These are phyloP conservation scores for Sideroxylon spinosum DNA, from an alignment of 179 eudicot genomes.

Conservation along the genomic window DNA sequence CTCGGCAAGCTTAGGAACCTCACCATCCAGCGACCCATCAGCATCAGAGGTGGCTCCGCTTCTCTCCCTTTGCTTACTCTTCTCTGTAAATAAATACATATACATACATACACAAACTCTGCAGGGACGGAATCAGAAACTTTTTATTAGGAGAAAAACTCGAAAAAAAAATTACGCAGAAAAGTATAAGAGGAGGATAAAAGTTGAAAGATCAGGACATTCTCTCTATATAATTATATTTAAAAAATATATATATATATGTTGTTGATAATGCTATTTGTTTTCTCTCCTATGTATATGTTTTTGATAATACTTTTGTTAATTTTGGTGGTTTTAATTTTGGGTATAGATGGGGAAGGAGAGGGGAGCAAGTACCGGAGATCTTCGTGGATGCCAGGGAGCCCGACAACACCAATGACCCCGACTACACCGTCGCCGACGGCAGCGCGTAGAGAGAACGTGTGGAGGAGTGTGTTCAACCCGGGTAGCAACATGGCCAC, in stretches of 20 bases:
- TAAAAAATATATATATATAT: neutral
- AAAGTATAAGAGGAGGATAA: too few relatives aligned
- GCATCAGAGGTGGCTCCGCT: conserved; percentile 17
- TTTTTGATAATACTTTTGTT: neutral
- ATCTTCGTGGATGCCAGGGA: conserved; percentile 46
- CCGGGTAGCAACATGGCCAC: conserved; percentile 81
- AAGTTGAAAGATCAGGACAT: too few relatives aligned
- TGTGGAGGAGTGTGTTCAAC: conserved; percentile 92
- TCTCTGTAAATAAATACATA: neutral
- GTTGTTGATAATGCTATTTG: neutral
- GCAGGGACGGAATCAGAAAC: too few relatives aligned
- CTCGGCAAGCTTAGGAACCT: conserved; percentile 40
- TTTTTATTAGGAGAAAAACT: too few relatives aligned
- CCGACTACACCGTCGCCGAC: conserved; percentile 42
- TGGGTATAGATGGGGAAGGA: conserved; percentile 20
- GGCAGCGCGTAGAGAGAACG: conserved; percentile 50
- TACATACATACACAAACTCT: too few relatives aligned
- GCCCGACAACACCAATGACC: conserved; percentile 44
- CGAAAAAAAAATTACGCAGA: too few relatives aligned
- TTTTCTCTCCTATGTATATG: neutral
- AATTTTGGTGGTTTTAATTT: neutral
- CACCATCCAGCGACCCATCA: conserved; percentile 15
- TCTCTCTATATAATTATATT: too few relatives aligned
- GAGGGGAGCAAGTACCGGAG: conserved; percentile 31
- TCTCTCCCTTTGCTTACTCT: neutral